Conservation (phyloP, 306 rosid species). For the Pterocarpus macrocarpus region DNA sequence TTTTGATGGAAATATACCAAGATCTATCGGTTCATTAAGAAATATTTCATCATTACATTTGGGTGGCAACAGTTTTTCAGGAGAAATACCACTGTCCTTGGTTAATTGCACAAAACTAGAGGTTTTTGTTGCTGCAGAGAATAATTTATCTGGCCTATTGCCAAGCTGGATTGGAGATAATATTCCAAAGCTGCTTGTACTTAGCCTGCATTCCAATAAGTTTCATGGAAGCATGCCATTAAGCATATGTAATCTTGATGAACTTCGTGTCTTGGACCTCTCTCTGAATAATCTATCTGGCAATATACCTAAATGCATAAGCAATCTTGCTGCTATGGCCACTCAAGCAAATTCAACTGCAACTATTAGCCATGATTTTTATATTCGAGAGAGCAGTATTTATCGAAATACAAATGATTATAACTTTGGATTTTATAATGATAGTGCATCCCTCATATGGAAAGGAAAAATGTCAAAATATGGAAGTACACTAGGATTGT, state of each 20-base stretch:
- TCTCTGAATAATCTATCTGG: not conserved
- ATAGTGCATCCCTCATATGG: not conserved
- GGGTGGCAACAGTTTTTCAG: not conserved
- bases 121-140: not conserved
- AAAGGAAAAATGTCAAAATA: not conserved
- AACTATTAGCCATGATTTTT: not conserved
- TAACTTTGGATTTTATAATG: not conserved
- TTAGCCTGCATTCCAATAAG: not conserved
- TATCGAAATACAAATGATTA: too few relatives aligned
- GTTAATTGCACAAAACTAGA: not conserved
- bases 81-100: not conserved
- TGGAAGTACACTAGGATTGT: not conserved
- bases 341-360: not conserved
- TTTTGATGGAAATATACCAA: slow-evolving; percentile 20
- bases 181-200: not conserved
- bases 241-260: not conserved
- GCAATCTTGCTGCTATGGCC: not conserved
- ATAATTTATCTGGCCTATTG: not conserved
- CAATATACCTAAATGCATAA: not conserved
- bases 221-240: slow-evolving; percentile 10
- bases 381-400: too few relatives aligned
- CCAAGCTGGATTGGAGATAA: slow-evolving; percentile 33
- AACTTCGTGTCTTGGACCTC: not conserved
- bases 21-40: not conserved
- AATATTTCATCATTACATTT: not conserved